Evolutionary conservation across 805 yeast genomes (phyloP).

Genomic region (Yarrowia phangngaensis): DNA sequence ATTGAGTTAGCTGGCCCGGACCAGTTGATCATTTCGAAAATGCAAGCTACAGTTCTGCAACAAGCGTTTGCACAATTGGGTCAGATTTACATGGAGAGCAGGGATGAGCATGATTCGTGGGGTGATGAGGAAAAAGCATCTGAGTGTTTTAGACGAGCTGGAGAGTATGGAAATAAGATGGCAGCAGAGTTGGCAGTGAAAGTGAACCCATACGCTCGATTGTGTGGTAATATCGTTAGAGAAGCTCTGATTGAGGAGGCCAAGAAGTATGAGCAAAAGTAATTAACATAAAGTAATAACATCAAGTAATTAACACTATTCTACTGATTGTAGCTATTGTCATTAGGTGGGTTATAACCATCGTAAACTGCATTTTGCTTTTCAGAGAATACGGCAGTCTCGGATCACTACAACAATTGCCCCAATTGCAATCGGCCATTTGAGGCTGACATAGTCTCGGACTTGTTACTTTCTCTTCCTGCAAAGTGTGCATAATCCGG

Average conservation of each 20-base stretch:
- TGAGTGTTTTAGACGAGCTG: constrained; percentile 34
- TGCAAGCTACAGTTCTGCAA: constrained; percentile 37
- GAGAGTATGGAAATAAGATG: constrained; percentile 37
- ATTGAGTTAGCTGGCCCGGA: constrained; percentile 35
- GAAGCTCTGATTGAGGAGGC: constrained; percentile 31
- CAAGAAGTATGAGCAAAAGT: constrained; percentile 20
- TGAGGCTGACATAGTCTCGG: too few relatives aligned
- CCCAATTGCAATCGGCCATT: too few relatives aligned
- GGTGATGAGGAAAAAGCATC: constrained; percentile 36
- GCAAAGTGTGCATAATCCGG: too few relatives aligned
- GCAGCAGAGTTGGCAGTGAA: constrained; percentile 34
- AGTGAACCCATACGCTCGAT: constrained; percentile 39
- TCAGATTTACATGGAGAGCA: constrained; percentile 33
- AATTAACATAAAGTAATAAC: too few relatives aligned
- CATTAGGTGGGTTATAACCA: too few relatives aligned
- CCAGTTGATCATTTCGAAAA: constrained; percentile 32
- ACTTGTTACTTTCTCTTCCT: too few relatives aligned
- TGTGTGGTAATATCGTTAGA: constrained; percentile 39
- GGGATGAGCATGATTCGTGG: constrained; percentile 32
- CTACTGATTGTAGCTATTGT: too few relatives aligned
- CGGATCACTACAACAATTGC: too few relatives aligned
- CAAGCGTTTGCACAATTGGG: constrained; percentile 38
- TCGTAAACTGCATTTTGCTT: too few relatives aligned
- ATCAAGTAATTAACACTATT: too few relatives aligned
- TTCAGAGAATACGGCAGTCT: too few relatives aligned